Percentiles rank a stretch among this genome's conserved stretches.
phyloP scores from a whole-genome alignment of 176 grass and related monocot genomes.

The Juncus effusus region DNA sequence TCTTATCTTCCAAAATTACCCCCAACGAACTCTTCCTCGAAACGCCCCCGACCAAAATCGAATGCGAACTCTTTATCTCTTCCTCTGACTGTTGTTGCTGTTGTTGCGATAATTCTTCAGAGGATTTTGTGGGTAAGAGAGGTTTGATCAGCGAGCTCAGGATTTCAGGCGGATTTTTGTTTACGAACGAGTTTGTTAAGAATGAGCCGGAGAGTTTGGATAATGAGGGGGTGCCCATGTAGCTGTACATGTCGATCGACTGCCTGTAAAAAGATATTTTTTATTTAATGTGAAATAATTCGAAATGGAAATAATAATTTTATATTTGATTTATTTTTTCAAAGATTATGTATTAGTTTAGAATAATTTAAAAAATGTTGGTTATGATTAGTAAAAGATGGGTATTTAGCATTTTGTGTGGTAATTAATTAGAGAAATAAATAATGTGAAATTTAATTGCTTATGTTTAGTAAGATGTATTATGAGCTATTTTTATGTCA shows the following conservation, averaged over 20 bases:
- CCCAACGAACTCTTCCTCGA: conserved; percentile 62
- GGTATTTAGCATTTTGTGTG: too few relatives aligned
- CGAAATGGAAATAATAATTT: neutral
- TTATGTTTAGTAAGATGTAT: too few relatives aligned
- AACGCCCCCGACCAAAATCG: conserved; percentile 25
- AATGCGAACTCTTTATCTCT: conserved; percentile 64
- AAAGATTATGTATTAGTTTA: neutral
- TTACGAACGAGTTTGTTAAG: conserved; percentile 53
- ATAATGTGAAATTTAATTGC: too few relatives aligned
- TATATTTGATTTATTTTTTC: neutral
- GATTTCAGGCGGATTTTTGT: conserved; percentile 61
- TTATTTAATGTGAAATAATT: neutral
- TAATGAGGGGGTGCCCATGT: conserved; percentile 61
- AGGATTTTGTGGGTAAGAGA: conserved; percentile 44
- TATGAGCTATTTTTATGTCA: too few relatives aligned
- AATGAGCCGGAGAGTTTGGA: conserved; percentile 81
- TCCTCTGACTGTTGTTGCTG: conserved; percentile 37
- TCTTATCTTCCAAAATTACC: conserved; percentile 66
- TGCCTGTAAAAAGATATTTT: conserved; percentile 48
- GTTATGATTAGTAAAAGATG: too few relatives aligned
- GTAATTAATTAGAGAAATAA: too few relatives aligned
- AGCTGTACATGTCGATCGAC: conserved; percentile 79
- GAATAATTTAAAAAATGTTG: too few relatives aligned
- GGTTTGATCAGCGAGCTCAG: conserved; percentile 57
- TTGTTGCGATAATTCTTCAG: conserved; percentile 33